phyloP scores from a whole-genome alignment of 2,329 filamentous ascomycete species.

The Stemphylium beticola region DNA sequence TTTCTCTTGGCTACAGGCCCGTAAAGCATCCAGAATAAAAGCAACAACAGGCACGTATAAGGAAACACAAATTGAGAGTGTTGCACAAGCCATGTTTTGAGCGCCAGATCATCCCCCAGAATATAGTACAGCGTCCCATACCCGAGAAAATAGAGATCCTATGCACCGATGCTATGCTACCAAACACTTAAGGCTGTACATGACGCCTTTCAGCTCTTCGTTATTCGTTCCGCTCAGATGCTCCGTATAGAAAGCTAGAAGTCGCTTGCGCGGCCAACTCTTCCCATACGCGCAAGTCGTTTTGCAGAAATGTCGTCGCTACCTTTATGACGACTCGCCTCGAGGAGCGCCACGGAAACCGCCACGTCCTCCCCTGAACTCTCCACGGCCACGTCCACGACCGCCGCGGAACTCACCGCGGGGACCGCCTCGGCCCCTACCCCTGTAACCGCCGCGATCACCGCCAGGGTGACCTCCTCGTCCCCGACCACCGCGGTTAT shows the following conservation, averaged over 20 bases:
- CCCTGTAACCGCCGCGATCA: constrained; percentile 62
- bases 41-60: not conserved
- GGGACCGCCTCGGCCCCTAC: constrained; percentile 56
- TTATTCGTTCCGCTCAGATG: constrained; percentile 32
- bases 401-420: constrained; percentile 48
- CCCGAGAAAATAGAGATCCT: constrained; percentile 32
- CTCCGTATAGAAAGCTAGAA: constrained; percentile 22
- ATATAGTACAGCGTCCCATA: constrained; percentile 43
- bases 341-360: constrained; percentile 41
- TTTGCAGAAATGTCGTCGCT: constrained; percentile 4
- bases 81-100: constrained; percentile 33
- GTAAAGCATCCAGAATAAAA: not conserved
- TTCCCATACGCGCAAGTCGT: constrained; percentile 2
- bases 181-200: constrained; percentile 43
- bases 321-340: constrained; percentile 33
- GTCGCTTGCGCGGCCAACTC: not conserved
- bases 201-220: constrained; percentile 33
- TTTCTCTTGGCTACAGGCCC: not conserved
- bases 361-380: constrained; percentile 53
- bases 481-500: constrained; percentile 54
- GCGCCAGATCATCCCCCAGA: constrained; percentile 32
- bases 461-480: constrained; percentile 52
- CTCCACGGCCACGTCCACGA: constrained; percentile 53
- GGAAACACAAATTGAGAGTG: not conserved
- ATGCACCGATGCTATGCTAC: constrained; percentile 49